These are phyloP conservation scores for Sanguinoderma infundibulare DNA, from an alignment of 1,284 basidiomycete genomes.

Conservation along the genomic window DNA sequence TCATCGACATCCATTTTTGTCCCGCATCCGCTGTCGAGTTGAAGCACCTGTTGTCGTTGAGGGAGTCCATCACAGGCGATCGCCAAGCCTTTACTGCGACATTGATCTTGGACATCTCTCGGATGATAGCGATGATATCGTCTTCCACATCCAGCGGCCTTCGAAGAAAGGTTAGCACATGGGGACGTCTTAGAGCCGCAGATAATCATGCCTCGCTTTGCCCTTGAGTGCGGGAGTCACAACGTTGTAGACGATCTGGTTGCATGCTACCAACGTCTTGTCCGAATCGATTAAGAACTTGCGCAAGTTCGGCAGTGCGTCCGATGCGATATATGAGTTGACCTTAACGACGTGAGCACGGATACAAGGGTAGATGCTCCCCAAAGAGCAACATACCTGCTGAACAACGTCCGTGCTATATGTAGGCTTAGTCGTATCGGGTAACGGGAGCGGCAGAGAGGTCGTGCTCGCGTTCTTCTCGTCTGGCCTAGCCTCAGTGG, in stretches of 20 bases:
- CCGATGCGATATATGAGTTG: slow-evolving; percentile 72
- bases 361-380: not conserved
- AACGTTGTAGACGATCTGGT: slow-evolving; percentile 87
- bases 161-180: not conserved
- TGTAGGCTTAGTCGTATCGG: slow-evolving; percentile 47
- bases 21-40: slow-evolving; percentile 64
- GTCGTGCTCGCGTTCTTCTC: slow-evolving; percentile 58
- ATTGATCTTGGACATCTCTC: slow-evolving; percentile 82
- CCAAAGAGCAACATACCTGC: slow-evolving; percentile 49
- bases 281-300: slow-evolving; percentile 87
- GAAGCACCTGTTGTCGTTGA: slow-evolving; percentile 90
- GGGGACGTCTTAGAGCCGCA: not conserved
- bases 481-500: slow-evolving; percentile 49
- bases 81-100: slow-evolving; percentile 88
- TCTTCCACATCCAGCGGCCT: slow-evolving; percentile 76
- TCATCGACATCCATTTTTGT: slow-evolving; percentile 76
- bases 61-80: slow-evolving; percentile 76
- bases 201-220: slow-evolving; percentile 58
- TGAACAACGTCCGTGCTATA: slow-evolving; percentile 51
- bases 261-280: slow-evolving; percentile 78
- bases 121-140: slow-evolving; percentile 70
- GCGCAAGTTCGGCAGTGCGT: slow-evolving; percentile 78
- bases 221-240: slow-evolving; percentile 82
- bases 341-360: slow-evolving; percentile 50
- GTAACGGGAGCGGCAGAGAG: slow-evolving; percentile 34